These are phyloP conservation scores for Amylocystis lapponica DNA, from an alignment of 768 basidiomycete species.

Conservation along the genomic window DNA sequence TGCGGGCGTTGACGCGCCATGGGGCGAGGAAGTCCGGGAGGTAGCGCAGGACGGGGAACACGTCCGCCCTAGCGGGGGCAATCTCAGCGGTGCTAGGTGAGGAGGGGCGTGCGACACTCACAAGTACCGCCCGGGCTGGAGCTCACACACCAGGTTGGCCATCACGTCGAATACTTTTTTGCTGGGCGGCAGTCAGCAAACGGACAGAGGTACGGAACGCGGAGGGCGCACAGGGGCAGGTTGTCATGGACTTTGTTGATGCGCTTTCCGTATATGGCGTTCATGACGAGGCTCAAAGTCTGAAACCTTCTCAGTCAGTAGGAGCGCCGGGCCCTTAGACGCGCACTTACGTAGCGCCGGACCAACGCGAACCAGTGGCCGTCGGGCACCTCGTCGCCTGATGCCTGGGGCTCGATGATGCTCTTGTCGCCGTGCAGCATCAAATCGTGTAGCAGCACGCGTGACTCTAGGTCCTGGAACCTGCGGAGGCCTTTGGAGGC, in stretches of 20 bases:
- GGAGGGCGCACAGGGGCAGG: not conserved
- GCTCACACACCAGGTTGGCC: conserved; percentile 17
- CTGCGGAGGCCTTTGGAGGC: conserved; percentile 20
- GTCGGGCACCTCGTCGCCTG: conserved; percentile 7
- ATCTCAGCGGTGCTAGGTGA: too few species aligned
- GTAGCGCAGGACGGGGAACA: conserved; percentile 9
- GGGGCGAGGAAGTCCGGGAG: conserved; percentile 23
- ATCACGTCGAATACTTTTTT: conserved; percentile 23
- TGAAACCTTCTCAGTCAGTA: too few species aligned
- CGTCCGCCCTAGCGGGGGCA: conserved; percentile 14
- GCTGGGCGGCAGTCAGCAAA: not conserved
- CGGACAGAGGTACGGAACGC: not conserved
- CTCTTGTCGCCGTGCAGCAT: conserved; percentile 13
- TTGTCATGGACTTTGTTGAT: not conserved
- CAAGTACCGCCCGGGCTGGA: conserved; percentile 24
- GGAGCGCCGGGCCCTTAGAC: too few species aligned
- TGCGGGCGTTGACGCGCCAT: conserved; percentile 12
- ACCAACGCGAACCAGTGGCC: conserved; percentile 26
- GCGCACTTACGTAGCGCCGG: conserved; percentile 22
- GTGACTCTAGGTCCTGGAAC: conserved; percentile 23
- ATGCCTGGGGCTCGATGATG: not conserved
- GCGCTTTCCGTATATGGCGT: conserved; percentile 2
- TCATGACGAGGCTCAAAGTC: conserved; percentile 1
- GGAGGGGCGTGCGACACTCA: conserved; percentile 7
- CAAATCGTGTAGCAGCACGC: conserved; percentile 21